phyloP scores from a whole-genome alignment of 169 alveolate genomes.

The Cryptosporidium felis region DNA sequence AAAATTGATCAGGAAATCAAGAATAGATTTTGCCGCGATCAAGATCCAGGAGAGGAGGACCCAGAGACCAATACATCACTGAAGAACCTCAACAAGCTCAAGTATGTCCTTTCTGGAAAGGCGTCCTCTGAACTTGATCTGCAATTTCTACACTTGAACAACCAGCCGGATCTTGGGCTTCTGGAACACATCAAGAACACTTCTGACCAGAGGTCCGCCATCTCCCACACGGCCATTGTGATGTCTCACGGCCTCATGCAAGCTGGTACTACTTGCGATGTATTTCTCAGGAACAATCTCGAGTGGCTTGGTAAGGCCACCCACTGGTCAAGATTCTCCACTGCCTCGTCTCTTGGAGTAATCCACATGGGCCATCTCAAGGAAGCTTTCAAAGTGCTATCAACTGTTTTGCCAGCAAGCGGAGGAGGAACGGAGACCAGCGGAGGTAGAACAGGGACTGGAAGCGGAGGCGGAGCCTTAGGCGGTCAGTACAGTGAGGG shows the following conservation, averaged over 20 bases:
- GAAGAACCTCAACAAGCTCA: conserved; percentile 68
- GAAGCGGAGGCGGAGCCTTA: conserved; percentile 76
- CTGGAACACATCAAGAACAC: conserved; percentile 75
- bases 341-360: conserved; percentile 97
- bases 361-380: conserved; percentile 86
- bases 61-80: neutral
- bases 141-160: conserved; percentile 88
- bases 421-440: conserved; percentile 37
- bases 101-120: conserved; percentile 81
- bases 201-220: conserved; percentile 75
- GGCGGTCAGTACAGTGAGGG: conserved; percentile 92
- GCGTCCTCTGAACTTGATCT: conserved; percentile 80
- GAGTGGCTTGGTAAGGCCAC: conserved; percentile 95
- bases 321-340: conserved; percentile 91
- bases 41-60: too few species aligned
- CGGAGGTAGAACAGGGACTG: conserved; percentile 66
- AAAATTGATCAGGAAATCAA: conserved; percentile 2
- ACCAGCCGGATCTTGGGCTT: conserved; percentile 87
- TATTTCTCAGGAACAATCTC: conserved; percentile 91
- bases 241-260: conserved; percentile 91
- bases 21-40: too few species aligned
- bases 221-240: conserved; percentile 90
- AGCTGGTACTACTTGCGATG: conserved; percentile 95
- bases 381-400: conserved; percentile 71
- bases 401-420: conserved; percentile 76